These are phyloP conservation scores for Murraya paniculata DNA, from an alignment of 345 rosid genomes.

Conservation along the genomic window DNA sequence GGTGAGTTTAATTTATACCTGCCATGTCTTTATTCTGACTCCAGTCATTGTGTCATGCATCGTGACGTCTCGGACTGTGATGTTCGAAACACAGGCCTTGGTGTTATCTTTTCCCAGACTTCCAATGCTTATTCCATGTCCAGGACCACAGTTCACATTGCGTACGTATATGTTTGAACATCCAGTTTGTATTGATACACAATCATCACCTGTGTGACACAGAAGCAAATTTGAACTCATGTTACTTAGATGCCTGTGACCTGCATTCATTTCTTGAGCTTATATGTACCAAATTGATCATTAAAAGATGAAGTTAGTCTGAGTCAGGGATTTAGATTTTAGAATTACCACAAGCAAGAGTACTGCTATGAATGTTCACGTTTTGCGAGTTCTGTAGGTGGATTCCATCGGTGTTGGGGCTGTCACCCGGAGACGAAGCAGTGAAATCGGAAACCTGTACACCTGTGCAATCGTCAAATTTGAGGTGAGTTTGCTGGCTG, in stretches of 20 bases:
- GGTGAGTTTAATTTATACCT: constrained; percentile 40
- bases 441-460: constrained; percentile 65
- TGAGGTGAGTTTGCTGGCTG: constrained; percentile 89
- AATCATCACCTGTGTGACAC: constrained; percentile 77
- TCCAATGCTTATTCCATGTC: constrained; percentile 96
- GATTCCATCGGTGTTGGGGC: constrained; percentile 88
- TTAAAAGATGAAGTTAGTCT: not conserved
- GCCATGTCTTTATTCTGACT: constrained; percentile 94
- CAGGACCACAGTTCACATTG: constrained; percentile 79
- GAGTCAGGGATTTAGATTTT: constrained; percentile 9
- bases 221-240: not conserved
- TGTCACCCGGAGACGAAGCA: constrained; percentile 63
- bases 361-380: constrained; percentile 50
- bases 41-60: constrained; percentile 62
- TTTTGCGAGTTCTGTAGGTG: constrained; percentile 79
- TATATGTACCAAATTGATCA: not conserved
- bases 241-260: not conserved
- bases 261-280: not conserved
- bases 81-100: constrained; percentile 81
- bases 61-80: constrained; percentile 65
- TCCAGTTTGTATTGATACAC: constrained; percentile 83
- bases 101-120: constrained; percentile 65
- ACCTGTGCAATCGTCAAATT: constrained; percentile 60
- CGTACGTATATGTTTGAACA: constrained; percentile 74
- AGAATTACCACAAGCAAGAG: constrained; percentile 71